Percentiles rank a stretch among this genome's conserved stretches.
phyloP scores from a whole-genome alignment of 805 yeast genomes.

The Kazachstania bromeliacearum region DNA sequence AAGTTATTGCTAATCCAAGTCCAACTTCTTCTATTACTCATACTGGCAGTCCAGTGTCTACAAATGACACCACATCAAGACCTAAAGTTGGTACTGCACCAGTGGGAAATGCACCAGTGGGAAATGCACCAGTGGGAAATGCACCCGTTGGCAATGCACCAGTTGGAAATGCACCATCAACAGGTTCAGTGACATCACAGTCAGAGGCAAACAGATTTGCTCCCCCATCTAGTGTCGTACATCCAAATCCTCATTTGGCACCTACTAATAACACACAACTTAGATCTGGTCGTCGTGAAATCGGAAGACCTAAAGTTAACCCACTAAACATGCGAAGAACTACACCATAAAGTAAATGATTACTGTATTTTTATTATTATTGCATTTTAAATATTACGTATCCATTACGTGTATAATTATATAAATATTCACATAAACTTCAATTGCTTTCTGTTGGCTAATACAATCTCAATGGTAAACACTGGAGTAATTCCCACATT shows the following conservation, averaged over 20 bases:
- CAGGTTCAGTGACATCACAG: not conserved
- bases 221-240: constrained; percentile 20
- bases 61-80: too few species aligned
- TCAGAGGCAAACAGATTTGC: constrained; percentile 14
- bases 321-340: constrained; percentile 11
- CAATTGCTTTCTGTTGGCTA: too few species aligned
- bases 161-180: not conserved
- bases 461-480: too few species aligned
- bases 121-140: not conserved
- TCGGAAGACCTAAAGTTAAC: constrained; percentile 26
- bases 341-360: too few species aligned
- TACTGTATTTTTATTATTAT: too few species aligned
- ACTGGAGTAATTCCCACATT: too few species aligned
- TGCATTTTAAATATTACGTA: too few species aligned
- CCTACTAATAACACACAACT: constrained; percentile 2
- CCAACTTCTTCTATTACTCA: not conserved
- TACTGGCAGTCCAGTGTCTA: too few species aligned
- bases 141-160: not conserved
- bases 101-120: too few species aligned
- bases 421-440: too few species aligned
- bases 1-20: constrained; percentile 13
- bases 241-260: constrained; percentile 15
- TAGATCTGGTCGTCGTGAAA: constrained; percentile 15
- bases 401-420: too few species aligned
- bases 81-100: too few species aligned